These are phyloP conservation scores for Verticillium albo-atrum DNA, from an alignment of 2,329 filamentous ascomycete species.

Conservation along the genomic window DNA sequence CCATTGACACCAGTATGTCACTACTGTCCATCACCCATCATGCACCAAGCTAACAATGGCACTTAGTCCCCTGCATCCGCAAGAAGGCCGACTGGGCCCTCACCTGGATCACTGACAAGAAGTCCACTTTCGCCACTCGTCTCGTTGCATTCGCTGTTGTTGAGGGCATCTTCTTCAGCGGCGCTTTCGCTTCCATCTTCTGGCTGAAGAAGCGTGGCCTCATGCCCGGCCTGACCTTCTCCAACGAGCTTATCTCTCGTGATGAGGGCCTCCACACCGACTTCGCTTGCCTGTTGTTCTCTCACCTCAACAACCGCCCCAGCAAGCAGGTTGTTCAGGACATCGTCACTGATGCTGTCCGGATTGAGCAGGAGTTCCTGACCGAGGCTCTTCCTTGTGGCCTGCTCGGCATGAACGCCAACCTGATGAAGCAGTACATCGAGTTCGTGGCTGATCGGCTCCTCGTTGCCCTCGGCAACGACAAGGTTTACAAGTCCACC, in stretches of 20 bases:
- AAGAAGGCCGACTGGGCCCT: conserved; percentile 99
- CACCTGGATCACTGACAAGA: conserved; percentile 87
- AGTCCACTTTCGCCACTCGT: conserved; percentile 92
- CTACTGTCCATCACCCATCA: not conserved
- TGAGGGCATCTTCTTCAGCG: conserved; percentile 99
- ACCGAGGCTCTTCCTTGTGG: conserved; percentile 90
- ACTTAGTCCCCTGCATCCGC: conserved; percentile 85
- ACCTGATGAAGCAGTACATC: conserved; percentile 99
- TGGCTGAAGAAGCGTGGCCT: conserved; percentile 99
- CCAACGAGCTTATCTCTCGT: conserved; percentile 99
- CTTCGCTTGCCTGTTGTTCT: conserved; percentile 96
- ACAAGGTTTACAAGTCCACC: conserved; percentile 85
- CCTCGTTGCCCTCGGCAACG: conserved; percentile 86
- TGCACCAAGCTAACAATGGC: not conserved
- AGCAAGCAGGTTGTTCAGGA: conserved; percentile 74
- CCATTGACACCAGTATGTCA: conserved; percentile 87
- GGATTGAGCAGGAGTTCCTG: conserved; percentile 95
- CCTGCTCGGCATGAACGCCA: conserved; percentile 95
- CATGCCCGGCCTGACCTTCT: conserved; percentile 98
- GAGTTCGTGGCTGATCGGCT: conserved; percentile 98
- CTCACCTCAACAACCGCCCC: conserved; percentile 91
- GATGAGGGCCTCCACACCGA: conserved; percentile 99
- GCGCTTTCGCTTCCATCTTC: conserved; percentile 98
- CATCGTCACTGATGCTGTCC: conserved; percentile 91
- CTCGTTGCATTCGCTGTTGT: conserved; percentile 96